Percentiles rank a stretch among this genome's conserved stretches.
Conservation (phyloP, 306 rosid genomes). For the Casuarina cunninghamiana region DNA sequence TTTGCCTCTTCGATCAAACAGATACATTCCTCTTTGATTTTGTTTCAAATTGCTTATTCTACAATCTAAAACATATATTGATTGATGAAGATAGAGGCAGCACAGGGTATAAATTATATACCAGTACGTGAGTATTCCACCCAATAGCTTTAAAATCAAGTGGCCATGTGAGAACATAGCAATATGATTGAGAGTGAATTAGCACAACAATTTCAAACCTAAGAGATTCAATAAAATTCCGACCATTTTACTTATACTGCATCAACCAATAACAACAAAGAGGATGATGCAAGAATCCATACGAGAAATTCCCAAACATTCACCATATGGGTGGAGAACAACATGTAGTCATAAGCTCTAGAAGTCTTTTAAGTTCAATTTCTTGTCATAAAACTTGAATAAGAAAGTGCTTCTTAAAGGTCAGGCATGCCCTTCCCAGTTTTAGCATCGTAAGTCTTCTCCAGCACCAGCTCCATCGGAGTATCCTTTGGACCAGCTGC, state of each 20-base stretch:
- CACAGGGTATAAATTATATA: neutral
- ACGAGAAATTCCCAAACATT: slow-evolving; percentile 1
- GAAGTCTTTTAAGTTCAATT: slow-evolving; percentile 1
- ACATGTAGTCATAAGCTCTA: neutral
- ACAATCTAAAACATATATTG: too few relatives aligned
- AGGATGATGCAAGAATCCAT: neutral
- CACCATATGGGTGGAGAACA: neutral
- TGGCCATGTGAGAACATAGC: neutral
- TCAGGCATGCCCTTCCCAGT: slow-evolving; percentile 87
- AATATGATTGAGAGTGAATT: neutral
- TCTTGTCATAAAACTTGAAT: neutral
- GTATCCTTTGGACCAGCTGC: slow-evolving; percentile 96
- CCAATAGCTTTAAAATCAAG: neutral
- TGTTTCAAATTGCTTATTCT: too few relatives aligned
- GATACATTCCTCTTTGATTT: too few relatives aligned
- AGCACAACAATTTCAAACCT: neutral
- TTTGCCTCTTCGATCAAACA: too few relatives aligned
- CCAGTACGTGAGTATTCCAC: neutral
- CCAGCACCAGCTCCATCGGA: slow-evolving; percentile 61
- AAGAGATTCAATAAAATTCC: neutral
- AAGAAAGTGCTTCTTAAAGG: slow-evolving; percentile 43
- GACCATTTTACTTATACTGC: neutral
- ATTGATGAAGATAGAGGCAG: too few relatives aligned
- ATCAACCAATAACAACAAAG: neutral
- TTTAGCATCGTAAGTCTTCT: slow-evolving; percentile 83